Evolutionary conservation across 176 grass and related monocot species (phyloP).

Genomic region (Echinochloa phyllopogon): DNA sequence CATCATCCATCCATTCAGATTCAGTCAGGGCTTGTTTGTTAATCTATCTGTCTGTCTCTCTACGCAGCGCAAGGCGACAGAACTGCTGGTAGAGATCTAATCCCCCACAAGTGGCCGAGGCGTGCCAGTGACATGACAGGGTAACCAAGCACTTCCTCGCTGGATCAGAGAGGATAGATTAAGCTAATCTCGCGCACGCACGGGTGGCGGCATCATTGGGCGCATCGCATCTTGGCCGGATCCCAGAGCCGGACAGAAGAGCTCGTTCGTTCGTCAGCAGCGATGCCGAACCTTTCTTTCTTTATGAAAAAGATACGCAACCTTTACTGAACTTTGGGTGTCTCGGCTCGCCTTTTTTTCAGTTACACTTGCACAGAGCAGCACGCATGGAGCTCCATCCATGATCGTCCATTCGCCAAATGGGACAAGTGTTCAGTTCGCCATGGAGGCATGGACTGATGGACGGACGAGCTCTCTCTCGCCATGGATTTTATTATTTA

Average conservation of each 20-base stretch:
- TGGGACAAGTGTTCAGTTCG: constrained; percentile 3
- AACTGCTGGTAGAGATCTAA: not conserved
- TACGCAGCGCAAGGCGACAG: not conserved
- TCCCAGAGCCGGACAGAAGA: not conserved
- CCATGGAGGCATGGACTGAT: not conserved
- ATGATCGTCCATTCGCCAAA: not conserved
- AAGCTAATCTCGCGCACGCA: not conserved
- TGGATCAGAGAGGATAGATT: not conserved
- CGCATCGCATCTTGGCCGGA: not conserved
- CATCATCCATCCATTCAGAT: not conserved
- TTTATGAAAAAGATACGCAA: not conserved
- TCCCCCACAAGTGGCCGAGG: not conserved
- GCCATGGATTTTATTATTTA: not conserved
- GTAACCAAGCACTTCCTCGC: not conserved
- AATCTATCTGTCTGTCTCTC: not conserved
- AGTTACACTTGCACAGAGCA: not conserved
- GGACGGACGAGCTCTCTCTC: not conserved
- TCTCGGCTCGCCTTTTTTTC: constrained; percentile 1
- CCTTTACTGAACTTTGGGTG: constrained; percentile 9
- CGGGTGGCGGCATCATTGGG: not conserved
- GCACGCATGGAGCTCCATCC: not conserved
- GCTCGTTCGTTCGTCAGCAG: not conserved
- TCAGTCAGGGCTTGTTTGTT: not conserved
- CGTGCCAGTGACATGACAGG: not conserved
- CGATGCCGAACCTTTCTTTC: not conserved